phyloP scores from a whole-genome alignment of 2,329 filamentous ascomycete genomes.

The Talaromyces islandicus region DNA sequence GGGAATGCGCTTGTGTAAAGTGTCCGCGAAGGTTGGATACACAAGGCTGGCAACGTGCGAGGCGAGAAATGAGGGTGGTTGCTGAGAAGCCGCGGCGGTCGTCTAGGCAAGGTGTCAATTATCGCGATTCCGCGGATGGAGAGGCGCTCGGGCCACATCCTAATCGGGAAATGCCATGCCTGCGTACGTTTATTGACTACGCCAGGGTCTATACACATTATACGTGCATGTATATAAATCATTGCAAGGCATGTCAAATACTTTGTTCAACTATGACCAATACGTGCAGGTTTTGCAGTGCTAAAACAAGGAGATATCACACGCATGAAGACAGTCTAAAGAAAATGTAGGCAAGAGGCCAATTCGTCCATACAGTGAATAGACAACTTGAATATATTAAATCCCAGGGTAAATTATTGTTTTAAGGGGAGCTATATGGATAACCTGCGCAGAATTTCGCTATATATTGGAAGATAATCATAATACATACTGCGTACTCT shows the following conservation, averaged over 20 bases:
- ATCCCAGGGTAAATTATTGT: neutral
- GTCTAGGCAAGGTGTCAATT: conserved; percentile 9
- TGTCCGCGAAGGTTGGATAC: neutral
- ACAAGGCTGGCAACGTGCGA: conserved; percentile 4
- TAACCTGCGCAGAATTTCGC: neutral
- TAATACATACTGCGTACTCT: no score
- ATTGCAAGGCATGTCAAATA: neutral
- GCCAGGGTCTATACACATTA: neutral
- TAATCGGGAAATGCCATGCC: neutral
- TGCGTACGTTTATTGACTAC: neutral
- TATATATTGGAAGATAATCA: neutral
- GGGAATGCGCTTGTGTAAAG: neutral
- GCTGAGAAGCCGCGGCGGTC: neutral
- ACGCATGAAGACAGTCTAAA: neutral
- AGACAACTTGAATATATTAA: neutral
- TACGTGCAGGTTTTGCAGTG: neutral
- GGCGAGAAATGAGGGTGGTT: neutral
- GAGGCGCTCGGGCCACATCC: conserved; percentile 10
- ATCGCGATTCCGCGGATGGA: conserved; percentile 2
- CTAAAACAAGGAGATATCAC: neutral
- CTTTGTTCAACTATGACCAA: neutral
- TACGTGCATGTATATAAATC: neutral
- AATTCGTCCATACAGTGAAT: neutral
- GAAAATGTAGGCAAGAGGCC: neutral
- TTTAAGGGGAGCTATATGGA: neutral